Evolutionary conservation across 129 eudicot species (phyloP).

Genomic region (Kitagawia praeruptora): DNA sequence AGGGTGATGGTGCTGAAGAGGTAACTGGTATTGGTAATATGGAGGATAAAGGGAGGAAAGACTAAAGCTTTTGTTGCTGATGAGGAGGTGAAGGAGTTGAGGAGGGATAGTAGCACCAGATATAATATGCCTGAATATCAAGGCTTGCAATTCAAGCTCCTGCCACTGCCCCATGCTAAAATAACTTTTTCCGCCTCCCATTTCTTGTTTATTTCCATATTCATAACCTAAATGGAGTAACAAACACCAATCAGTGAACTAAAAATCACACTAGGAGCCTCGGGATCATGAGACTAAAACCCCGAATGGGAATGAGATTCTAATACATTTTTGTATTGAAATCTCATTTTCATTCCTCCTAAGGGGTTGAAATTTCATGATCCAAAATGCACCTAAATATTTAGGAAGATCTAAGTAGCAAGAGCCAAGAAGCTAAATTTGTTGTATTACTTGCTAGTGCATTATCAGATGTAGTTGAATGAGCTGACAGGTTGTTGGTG

Average conservation of each 20-base stretch:
- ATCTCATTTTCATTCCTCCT: too few relatives aligned
- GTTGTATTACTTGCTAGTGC: background rate
- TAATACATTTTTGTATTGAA: too few relatives aligned
- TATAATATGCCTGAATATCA: background rate
- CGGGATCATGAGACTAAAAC: too few relatives aligned
- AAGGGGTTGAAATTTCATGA: too few relatives aligned
- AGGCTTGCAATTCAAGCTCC: slow-evolving; percentile 3
- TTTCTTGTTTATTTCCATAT: background rate
- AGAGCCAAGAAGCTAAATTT: background rate
- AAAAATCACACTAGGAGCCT: too few relatives aligned
- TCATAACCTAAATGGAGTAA: background rate
- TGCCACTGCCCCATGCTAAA: background rate
- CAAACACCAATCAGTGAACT: background rate
- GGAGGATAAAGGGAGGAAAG: slow-evolving; percentile 31
- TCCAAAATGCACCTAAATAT: too few relatives aligned
- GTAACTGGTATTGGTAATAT: slow-evolving; percentile 15
- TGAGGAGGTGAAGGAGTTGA: slow-evolving; percentile 65
- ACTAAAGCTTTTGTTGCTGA: slow-evolving; percentile 32
- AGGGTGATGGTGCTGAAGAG: background rate
- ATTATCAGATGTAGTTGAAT: background rate
- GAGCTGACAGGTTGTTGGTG: background rate
- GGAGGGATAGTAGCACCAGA: slow-evolving; percentile 48
- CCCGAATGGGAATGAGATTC: too few relatives aligned
- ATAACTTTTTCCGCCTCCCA: background rate
- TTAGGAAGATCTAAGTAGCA: background rate